A percentile compares a stretch with the other conserved stretches of the same genome.
phyloP scores from a whole-genome alignment of 2,329 filamentous ascomycete genomes.

The Alternaria consortialis region DNA sequence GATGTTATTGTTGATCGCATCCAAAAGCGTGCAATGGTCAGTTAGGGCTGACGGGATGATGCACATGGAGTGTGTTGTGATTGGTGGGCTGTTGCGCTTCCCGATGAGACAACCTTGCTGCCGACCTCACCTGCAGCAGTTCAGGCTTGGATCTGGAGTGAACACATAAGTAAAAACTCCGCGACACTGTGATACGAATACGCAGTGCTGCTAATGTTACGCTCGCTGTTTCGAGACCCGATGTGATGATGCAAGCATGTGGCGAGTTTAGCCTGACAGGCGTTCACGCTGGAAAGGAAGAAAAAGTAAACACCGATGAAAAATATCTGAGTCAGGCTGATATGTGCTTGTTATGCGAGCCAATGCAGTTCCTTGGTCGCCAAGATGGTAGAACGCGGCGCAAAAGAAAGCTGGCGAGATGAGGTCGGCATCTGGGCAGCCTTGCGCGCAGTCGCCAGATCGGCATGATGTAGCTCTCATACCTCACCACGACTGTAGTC shows the following conservation, averaged over 20 bases:
- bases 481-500: constrained; percentile 9
- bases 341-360: constrained; percentile 3
- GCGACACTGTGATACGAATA: neutral
- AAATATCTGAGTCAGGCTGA: neutral
- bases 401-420: constrained; percentile 11
- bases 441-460: constrained; percentile 11
- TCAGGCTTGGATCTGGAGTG: neutral
- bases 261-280: neutral
- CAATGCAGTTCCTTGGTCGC: constrained; percentile 1
- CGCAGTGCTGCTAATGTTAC: neutral
- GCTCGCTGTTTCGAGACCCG: neutral
- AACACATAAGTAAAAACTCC: neutral
- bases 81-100: constrained; percentile 23
- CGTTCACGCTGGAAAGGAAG: constrained; percentile 1
- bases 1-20: constrained; percentile 25
- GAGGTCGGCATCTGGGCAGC: constrained; percentile 5
- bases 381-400: neutral
- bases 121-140: constrained; percentile 27
- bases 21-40: constrained; percentile 23
- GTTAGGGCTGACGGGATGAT: constrained; percentile 27
- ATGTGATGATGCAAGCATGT: neutral
- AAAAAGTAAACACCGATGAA: neutral
- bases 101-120: constrained; percentile 30
- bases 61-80: constrained; percentile 18
- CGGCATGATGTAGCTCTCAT: constrained; percentile 15